Evolutionary conservation across 805 yeast species (phyloP).

Genomic region (Lipomyces spencermartinsiae): DNA sequence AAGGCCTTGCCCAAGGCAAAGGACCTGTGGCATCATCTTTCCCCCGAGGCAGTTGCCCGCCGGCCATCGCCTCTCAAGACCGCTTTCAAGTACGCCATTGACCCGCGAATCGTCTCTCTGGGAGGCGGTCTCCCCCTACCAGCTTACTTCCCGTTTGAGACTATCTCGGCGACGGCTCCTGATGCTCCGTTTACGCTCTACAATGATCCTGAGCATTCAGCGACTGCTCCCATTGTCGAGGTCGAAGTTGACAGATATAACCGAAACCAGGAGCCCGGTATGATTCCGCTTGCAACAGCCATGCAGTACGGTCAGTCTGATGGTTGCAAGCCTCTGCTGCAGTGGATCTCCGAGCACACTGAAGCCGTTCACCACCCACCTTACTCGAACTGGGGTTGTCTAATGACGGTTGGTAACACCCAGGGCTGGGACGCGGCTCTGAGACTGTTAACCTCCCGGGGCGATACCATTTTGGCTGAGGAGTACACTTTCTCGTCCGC

Average conservation of each 20-base stretch:
- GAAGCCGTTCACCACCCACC: conserved; percentile 52
- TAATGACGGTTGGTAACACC: conserved; percentile 85
- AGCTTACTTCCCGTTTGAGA: conserved; percentile 91
- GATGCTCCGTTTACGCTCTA: conserved; percentile 81
- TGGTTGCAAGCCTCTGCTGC: conserved; percentile 75
- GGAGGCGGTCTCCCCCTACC: conserved; percentile 96
- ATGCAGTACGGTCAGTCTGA: conserved; percentile 89
- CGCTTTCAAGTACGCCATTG: conserved; percentile 76
- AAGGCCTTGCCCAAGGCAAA: conserved; percentile 54
- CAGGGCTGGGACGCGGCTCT: conserved; percentile 84
- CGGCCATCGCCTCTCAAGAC: conserved; percentile 79
- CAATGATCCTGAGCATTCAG: conserved; percentile 49
- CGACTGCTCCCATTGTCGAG: conserved; percentile 41
- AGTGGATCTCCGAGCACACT: conserved; percentile 75
- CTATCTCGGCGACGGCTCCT: conserved; percentile 69
- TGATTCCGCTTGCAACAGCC: conserved; percentile 80
- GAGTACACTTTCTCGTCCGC: conserved; percentile 79
- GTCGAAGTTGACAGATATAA: conserved; percentile 51
- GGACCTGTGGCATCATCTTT: conserved; percentile 76
- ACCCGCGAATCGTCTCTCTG: conserved; percentile 81
- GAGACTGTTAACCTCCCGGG: conserved; percentile 72
- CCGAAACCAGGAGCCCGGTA: conserved; percentile 54
- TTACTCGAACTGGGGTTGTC: conserved; percentile 73
- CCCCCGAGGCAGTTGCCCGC: conserved; percentile 80
- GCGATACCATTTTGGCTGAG: conserved; percentile 75